Evolutionary conservation across 2,329 filamentous ascomycete species (phyloP).

Genomic region (Fusarium setosum): DNA sequence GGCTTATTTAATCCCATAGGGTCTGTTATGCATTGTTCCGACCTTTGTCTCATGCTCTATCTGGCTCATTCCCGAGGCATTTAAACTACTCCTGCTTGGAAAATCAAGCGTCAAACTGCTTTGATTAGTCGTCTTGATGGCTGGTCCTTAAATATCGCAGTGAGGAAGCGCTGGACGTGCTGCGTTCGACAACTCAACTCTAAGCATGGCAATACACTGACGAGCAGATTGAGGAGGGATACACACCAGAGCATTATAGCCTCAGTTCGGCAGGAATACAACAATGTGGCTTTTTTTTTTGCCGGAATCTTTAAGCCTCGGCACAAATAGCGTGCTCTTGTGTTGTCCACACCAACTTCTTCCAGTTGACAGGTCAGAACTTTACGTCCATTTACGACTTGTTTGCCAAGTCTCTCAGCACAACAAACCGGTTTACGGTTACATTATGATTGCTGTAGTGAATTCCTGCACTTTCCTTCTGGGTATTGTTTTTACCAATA

Average conservation of each 20-base stretch:
- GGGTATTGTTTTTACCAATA: background rate
- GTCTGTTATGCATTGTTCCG: conserved; percentile 49
- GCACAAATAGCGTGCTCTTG: conserved; percentile 35
- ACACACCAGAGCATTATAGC: conserved; percentile 7
- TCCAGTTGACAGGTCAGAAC: too few relatives aligned
- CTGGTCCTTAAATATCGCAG: conserved; percentile 6
- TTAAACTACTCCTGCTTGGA: too few relatives aligned
- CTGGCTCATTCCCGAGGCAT: too few relatives aligned
- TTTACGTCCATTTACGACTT: too few relatives aligned
- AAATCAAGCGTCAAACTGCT: too few relatives aligned
- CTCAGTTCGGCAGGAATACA: conserved; percentile 34
- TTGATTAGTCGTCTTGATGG: too few relatives aligned
- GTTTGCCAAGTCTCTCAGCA: conserved; percentile 31
- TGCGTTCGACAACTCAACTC: conserved; percentile 38
- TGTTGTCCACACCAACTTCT: conserved; percentile 42
- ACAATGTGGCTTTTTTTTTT: conserved; percentile 33
- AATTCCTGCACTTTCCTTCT: conserved; percentile 42
- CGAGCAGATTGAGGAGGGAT: conserved; percentile 37
- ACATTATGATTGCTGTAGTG: conserved; percentile 40
- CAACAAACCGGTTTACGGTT: conserved; percentile 42
- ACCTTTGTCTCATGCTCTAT: conserved; percentile 36
- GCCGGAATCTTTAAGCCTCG: conserved; percentile 28
- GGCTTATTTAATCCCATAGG: conserved; percentile 48
- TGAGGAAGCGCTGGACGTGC: conserved; percentile 42
- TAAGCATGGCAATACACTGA: conserved; percentile 36